These are phyloP conservation scores for Hygrophorus pudorinus DNA, from an alignment of 768 basidiomycete genomes.

Conservation along the genomic window DNA sequence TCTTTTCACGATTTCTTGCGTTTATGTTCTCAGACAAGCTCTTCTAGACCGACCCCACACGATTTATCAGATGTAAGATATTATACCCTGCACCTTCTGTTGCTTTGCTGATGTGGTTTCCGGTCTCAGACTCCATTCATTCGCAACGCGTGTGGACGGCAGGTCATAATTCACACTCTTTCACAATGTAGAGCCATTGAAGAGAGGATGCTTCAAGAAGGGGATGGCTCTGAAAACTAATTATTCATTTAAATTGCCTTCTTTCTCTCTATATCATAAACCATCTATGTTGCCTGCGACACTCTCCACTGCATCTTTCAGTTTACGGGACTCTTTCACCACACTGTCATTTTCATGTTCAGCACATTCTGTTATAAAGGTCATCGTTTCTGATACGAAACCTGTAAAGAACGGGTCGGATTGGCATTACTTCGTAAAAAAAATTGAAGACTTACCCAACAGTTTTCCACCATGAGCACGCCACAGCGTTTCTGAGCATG, in stretches of 20 bases:
- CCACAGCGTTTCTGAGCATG: constrained; percentile 70
- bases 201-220: constrained; percentile 25
- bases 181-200: constrained; percentile 62
- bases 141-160: constrained; percentile 56
- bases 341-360: constrained; percentile 87
- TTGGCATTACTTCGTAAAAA: background rate
- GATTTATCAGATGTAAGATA: constrained; percentile 49
- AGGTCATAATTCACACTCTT: constrained; percentile 57
- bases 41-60: constrained; percentile 42
- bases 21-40: constrained; percentile 52
- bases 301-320: constrained; percentile 65
- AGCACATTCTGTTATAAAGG: constrained; percentile 79
- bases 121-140: constrained; percentile 47
- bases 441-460: constrained; percentile 41
- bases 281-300: constrained; percentile 57
- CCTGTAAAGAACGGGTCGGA: constrained; percentile 28
- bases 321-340: constrained; percentile 52
- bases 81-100: background rate
- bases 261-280: constrained; percentile 16
- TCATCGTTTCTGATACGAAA: constrained; percentile 70
- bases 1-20: constrained; percentile 66
- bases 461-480: constrained; percentile 63
- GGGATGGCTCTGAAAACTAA: constrained; percentile 10
- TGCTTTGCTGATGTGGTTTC: constrained; percentile 4
- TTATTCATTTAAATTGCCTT: background rate